Evolutionary conservation across 768 basidiomycete species (phyloP).

Genomic region (Phanerodontia chrysosporium): DNA sequence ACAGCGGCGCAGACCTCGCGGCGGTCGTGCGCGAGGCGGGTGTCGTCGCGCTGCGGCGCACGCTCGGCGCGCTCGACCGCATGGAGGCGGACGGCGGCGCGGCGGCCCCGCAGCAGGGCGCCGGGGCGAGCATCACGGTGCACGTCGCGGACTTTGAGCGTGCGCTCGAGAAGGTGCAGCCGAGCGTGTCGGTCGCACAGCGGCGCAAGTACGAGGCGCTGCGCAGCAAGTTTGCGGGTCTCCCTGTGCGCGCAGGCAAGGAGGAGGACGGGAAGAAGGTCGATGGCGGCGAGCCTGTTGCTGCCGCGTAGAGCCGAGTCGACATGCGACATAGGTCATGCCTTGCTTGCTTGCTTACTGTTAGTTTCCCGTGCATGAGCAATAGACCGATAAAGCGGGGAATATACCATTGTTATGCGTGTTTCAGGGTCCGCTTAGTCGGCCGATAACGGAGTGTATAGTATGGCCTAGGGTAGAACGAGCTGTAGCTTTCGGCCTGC

Average conservation of each 20-base stretch:
- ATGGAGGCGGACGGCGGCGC: conserved; percentile 40
- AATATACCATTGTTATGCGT: too few species aligned
- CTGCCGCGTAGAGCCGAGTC: neutral
- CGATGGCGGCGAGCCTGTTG: neutral
- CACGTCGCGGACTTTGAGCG: conserved; percentile 56
- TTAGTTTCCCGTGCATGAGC: too few species aligned
- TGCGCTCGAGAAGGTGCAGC: conserved; percentile 78
- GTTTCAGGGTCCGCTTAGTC: too few species aligned
- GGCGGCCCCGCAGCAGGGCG: conserved; percentile 45
- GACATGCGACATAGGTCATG: too few species aligned
- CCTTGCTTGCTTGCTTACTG: too few species aligned
- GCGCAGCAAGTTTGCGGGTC: conserved; percentile 77
- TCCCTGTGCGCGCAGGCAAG: conserved; percentile 38
- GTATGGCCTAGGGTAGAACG: too few species aligned
- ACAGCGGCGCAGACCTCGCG: conserved; percentile 89
- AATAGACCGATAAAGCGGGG: too few species aligned
- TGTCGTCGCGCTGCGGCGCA: conserved; percentile 71
- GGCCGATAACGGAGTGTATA: too few species aligned
- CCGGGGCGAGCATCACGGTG: conserved; percentile 22
- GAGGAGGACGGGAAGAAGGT: conserved; percentile 14
- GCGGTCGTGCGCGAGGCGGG: conserved; percentile 87
- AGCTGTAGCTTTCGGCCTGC: too few species aligned
- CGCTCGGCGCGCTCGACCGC: conserved; percentile 62
- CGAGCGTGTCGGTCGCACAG: conserved; percentile 81
- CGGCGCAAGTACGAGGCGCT: conserved; percentile 79